These are phyloP conservation scores for Apiotrichum montevideense DNA, from an alignment of 1,284 basidiomycete species.

Conservation along the genomic window DNA sequence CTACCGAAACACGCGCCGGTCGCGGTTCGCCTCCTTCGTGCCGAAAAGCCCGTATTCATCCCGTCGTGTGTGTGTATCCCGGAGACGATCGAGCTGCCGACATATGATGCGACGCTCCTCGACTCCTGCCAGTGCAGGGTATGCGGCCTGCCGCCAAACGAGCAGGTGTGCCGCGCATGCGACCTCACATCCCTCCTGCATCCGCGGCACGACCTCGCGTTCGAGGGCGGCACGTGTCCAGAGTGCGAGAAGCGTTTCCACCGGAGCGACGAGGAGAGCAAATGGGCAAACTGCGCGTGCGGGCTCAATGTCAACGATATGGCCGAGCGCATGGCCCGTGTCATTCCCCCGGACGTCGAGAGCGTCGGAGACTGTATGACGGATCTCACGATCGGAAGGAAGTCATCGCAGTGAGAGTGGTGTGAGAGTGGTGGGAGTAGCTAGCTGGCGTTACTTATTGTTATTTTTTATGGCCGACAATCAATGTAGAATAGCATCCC, in stretches of 20 bases:
- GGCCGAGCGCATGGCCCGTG: slow-evolving; percentile 1
- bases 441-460: too few species aligned
- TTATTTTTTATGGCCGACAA: too few species aligned
- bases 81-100: slow-evolving; percentile 1
- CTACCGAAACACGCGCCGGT: background rate
- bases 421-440: too few species aligned
- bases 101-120: background rate
- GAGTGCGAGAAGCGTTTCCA: slow-evolving; percentile 9
- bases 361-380: background rate
- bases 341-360: background rate
- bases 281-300: slow-evolving; percentile 19
- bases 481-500: too few species aligned
- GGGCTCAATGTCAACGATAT: slow-evolving; percentile 8
- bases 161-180: slow-evolving; percentile 16
- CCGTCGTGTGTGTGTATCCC: slow-evolving; percentile 17
- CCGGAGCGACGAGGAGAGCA: background rate
- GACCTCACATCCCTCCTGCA: slow-evolving; percentile 14
- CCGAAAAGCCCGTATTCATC: slow-evolving; percentile 7
- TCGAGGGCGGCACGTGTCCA: slow-evolving; percentile 17
- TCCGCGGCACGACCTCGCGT: slow-evolving; percentile 19
- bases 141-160: slow-evolving; percentile 10
- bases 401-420: too few species aligned
- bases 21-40: slow-evolving; percentile 5
- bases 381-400: background rate
- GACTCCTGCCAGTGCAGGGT: slow-evolving; percentile 1